Base-by-base conservation (phyloP, 257 asterid species). In the Solanum appendiculatum region DNA sequence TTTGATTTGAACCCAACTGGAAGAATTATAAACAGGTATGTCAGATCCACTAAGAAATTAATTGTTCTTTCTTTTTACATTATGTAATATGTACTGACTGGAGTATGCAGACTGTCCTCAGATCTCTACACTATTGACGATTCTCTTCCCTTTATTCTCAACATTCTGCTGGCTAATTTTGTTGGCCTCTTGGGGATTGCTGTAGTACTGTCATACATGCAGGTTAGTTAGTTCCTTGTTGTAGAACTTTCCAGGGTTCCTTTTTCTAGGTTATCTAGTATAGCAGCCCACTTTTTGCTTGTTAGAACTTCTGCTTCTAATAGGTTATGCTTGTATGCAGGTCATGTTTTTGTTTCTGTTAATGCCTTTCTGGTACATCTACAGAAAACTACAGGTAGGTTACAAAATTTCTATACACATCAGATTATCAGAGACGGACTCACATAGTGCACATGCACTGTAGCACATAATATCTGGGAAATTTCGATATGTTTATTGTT, bases 141-240 rank as follows among this genome's bases (percentile, higher is more conserved):
- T 92, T 94, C 98, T 84, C 99, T 95, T 93, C 99, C 98, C 27
- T 96, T 96, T 89, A 95, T 95, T 86, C 98, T 96, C 95, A 96
- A 96, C 93, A 94, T 96, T 89, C 98, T 96, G 88, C 94, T 96
- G 77, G 98, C 99, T 88, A 96, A 96, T 90, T 92, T 96, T 63
- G 94, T 95, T 84, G 98, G 98, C 90, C 98, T 96, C 86, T 83
- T 95, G 42, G 99, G 99, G 83, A 95, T 96, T 85, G 88, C 94
- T 80, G 66, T 96, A 60, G 96, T 95, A 86, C 89, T 96, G 58
- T 96, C 96, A 66, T 90, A 94, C 48, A 98, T 96, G 82, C 98
- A 96, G 98, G 99, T 96, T 12, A 11, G 31, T 68, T 48, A 82
- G 23, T 81, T 82, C 64, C 75, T 86, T 39, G 5, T 16, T 10